Base-by-base conservation (phyloP, 257 asterid genomes). In the Solanum appendiculatum region DNA sequence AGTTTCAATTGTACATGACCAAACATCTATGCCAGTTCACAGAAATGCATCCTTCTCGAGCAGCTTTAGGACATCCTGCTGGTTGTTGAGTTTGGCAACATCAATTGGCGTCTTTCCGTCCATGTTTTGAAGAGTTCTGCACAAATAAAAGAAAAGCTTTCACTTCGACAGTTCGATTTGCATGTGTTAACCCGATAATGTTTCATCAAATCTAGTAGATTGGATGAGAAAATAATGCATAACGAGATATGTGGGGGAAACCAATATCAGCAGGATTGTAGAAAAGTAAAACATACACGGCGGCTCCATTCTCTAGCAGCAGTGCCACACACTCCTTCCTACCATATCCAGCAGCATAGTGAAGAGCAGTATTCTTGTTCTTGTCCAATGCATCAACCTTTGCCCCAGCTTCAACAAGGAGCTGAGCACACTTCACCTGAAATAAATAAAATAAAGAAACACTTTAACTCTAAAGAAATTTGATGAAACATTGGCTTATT, bases 331-430 rank as follows among this genome's bases (percentile, higher is more conserved):
- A 97, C 29, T 97, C 99, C 94, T 96, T 97, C 88, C 96, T 92
- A 82, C 99, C 99, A 88, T 97, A 97, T 69, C 99, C 99, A 20
- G 99, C 99, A 14, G 99, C 99, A 86, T 97, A 97, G 87, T 97
- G 99, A 75, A 97, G 99, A 81, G 99, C 98, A 51, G 99, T 96
- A 93, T 97, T 97, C 95, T 97, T 97, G 78, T 96, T 97, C 93
- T 95, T 95, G 88, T 97, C 99, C 94, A 97, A 90, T 72, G 94
- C 95, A 86, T 97, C 98, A 78, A 95, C 99, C 92, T 96, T 96
- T 25, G 99, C 98, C 85, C 97, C 98, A 86, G 99, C 99, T 91
- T 95, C 99, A 9, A 97, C 91, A 87, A 97, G 99, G 91, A 97
- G 87, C 89, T 93, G 97, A 69, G 96, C 97, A 90, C 99, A 97